Base-by-base conservation (phyloP, 2,329 filamentous ascomycete genomes). In the Cladophialophora psammophila region DNA sequence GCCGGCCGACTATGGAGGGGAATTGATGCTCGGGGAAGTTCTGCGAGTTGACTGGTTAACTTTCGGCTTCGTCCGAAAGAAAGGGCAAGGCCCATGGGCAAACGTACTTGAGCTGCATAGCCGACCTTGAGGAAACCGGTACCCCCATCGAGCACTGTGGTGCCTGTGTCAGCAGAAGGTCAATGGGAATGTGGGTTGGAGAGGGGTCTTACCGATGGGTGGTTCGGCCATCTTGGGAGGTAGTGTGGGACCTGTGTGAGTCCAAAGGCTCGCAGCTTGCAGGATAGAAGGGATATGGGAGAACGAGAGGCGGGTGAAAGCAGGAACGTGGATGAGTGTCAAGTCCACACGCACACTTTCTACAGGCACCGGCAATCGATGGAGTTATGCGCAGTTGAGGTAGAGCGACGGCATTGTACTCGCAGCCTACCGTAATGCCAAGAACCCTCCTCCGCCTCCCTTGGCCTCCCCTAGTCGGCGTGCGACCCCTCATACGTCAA, bases 1-100 rank as follows among this genome's bases (percentile, higher is more conserved):
- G 95, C 75, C 95, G 92, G 78, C 95, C 95, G 80, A 99, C 93
- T 81, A 99, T 98, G 74, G 94, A 97, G 65, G 95, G 95, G 82
- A 94, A 98, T 83, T 98, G 94, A 82, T 96, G 93, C 83, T 98
- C 95, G 80, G 95, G 95, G 83, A 99, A 99, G 86, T 99, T 99
- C 87, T 98, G 69, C 34, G 52, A 34, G 15, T 36, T n/a, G 15
- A 38, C 40, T 38, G 15, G 62, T 66, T 59, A 67, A 71, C 60
- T 74, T n/a, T 64, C 54, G 45, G 20, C 9, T 26, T 26, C 45
- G 50, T 48, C 31, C 13, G 5, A 13, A 40, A 40, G 45, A 40
- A 18, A 18, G 35, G 12, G 20, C 15, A 5, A 32, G 35, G 45
- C 2, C 35, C 9, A n/a, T 36, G 31, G 45, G 32, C 45, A n/a